A percentile compares a stretch with the other conserved stretches of the same genome.
phyloP scores from a whole-genome alignment of 2,329 filamentous ascomycete genomes.

The Monosporascus sp. region DNA sequence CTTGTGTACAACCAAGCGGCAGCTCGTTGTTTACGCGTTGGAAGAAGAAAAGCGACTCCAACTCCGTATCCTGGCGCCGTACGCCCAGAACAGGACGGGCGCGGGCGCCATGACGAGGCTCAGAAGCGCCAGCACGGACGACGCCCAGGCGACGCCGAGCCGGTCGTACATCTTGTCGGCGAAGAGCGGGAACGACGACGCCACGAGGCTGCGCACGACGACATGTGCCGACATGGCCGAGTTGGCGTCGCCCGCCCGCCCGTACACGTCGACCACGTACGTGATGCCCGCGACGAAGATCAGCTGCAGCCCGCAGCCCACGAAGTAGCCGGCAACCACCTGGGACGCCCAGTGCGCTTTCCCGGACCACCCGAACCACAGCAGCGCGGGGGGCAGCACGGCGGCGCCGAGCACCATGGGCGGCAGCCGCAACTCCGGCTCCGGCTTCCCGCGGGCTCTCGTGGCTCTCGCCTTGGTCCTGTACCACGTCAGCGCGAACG shows the following conservation, averaged over 20 bases:
- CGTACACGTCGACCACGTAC: constrained; percentile 17
- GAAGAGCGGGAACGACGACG: constrained; percentile 16
- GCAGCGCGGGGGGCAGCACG: constrained; percentile 40
- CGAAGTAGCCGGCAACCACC: constrained; percentile 13
- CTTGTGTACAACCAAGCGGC: background rate
- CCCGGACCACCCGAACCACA: constrained; percentile 49
- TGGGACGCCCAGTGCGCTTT: constrained; percentile 13
- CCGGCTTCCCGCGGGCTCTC: constrained; percentile 18
- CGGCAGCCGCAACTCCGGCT: constrained; percentile 42
- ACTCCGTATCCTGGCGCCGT: constrained; percentile 9
- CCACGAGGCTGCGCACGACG: constrained; percentile 12
- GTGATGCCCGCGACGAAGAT: constrained; percentile 16
- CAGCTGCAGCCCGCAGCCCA: constrained; percentile 12
- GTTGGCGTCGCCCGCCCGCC: constrained; percentile 7
- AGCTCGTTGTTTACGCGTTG: background rate
- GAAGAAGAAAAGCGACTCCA: constrained; percentile 8
- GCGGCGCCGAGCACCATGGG: constrained; percentile 42
- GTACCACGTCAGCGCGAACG: constrained; percentile 13
- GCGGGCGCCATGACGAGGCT: constrained; percentile 8
- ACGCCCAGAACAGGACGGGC: constrained; percentile 8
- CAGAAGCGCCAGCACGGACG: constrained; percentile 14
- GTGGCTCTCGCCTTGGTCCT: constrained; percentile 19
- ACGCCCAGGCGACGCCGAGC: constrained; percentile 15
- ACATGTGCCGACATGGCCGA: constrained; percentile 18
- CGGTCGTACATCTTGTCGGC: constrained; percentile 13